Evolutionary conservation across 2,329 filamentous ascomycete species (phyloP).

Genomic region (Helicocarpus griseus): DNA sequence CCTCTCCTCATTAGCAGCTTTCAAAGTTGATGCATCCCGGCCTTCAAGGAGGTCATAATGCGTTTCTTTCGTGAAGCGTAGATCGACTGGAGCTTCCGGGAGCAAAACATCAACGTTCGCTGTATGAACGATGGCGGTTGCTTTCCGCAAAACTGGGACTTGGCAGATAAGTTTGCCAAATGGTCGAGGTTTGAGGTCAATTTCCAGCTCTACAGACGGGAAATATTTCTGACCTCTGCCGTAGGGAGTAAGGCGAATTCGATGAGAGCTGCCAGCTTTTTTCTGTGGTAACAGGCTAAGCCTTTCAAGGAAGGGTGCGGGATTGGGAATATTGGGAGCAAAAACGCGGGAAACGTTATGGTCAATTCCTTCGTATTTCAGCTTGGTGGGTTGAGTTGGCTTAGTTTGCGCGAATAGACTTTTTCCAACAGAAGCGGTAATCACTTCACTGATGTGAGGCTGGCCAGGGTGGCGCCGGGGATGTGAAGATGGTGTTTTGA

Average conservation of each 20-base stretch:
- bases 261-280: slow-evolving; percentile 15
- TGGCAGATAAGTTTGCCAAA: neutral
- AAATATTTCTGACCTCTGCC: slow-evolving; percentile 14
- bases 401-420: slow-evolving; percentile 27
- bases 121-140: slow-evolving; percentile 22
- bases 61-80: slow-evolving; percentile 29
- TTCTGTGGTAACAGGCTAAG: slow-evolving; percentile 14
- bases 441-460: slow-evolving; percentile 20
- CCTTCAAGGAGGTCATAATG: slow-evolving; percentile 20
- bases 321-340: slow-evolving; percentile 24
- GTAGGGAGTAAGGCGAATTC: slow-evolving; percentile 27
- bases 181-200: slow-evolving; percentile 6
- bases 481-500: neutral
- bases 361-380: slow-evolving; percentile 24
- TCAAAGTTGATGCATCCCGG: neutral
- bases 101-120: slow-evolving; percentile 29
- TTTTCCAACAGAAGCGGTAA: slow-evolving; percentile 30
- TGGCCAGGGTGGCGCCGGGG: neutral
- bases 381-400: slow-evolving; percentile 12
- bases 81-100: slow-evolving; percentile 28
- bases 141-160: slow-evolving; percentile 16
- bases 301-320: slow-evolving; percentile 22
- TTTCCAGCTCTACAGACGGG: slow-evolving; percentile 24
- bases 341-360: slow-evolving; percentile 24
- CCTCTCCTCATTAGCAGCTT: slow-evolving; percentile 4